Evolutionary conservation across 2,329 filamentous ascomycete species (phyloP).

Genomic region (Calonectria ilicicola): DNA sequence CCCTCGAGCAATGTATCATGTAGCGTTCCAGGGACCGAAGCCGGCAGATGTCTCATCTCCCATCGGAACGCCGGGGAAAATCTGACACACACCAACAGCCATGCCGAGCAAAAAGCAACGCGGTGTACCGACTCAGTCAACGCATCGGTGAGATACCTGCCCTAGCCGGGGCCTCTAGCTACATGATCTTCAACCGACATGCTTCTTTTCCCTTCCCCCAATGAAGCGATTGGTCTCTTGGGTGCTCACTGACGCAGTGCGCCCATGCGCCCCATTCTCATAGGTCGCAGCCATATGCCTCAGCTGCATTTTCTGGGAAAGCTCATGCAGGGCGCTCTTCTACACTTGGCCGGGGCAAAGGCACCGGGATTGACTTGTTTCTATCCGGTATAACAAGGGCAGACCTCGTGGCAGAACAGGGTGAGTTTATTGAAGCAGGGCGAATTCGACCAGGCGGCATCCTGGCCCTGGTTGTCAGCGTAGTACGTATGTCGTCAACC

Average conservation of each 20-base stretch:
- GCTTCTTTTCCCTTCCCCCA: slow-evolving; percentile 30
- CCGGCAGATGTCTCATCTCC: slow-evolving; percentile 16
- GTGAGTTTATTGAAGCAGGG: background rate
- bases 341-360: slow-evolving; percentile 19
- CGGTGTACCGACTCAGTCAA: slow-evolving; percentile 14
- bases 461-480: slow-evolving; percentile 13
- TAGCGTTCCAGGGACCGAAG: background rate
- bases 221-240: slow-evolving; percentile 15
- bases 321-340: slow-evolving; percentile 31
- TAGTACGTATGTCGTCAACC: slow-evolving; percentile 18
- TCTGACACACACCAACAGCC: slow-evolving; percentile 19
- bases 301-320: slow-evolving; percentile 20
- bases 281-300: slow-evolving; percentile 19
- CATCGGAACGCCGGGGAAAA: slow-evolving; percentile 19
- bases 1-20: slow-evolving; percentile 9
- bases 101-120: slow-evolving; percentile 33
- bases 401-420: slow-evolving; percentile 18
- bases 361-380: slow-evolving; percentile 25
- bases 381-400: slow-evolving; percentile 13
- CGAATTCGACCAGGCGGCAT: slow-evolving; percentile 5
- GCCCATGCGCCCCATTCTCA: slow-evolving; percentile 18
- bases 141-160: slow-evolving; percentile 17
- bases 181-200: slow-evolving; percentile 22
- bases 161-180: slow-evolving; percentile 16
- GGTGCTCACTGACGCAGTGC: slow-evolving; percentile 23